phyloP scores from a whole-genome alignment of 2,329 filamentous ascomycete species.

The Exophiala oligosperma region DNA sequence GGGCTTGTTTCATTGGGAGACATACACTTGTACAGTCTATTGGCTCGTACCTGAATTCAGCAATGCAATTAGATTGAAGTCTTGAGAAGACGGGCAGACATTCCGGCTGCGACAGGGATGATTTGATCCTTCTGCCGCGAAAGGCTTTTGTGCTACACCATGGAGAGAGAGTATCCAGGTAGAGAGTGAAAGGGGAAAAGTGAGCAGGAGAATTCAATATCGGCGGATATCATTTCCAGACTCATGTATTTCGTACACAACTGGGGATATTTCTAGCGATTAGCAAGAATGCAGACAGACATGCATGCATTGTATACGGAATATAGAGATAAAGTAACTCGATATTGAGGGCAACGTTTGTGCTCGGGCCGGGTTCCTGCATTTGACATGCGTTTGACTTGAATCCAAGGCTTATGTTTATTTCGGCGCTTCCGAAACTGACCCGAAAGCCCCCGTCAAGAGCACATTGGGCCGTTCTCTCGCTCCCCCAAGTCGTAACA shows the following conservation, averaged over 20 bases:
- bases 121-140: no score
- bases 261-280: neutral
- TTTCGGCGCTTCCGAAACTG: no score
- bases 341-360: neutral
- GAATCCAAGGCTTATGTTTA: neutral
- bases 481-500: no score
- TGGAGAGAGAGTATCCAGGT: neutral
- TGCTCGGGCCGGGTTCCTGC: neutral
- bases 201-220: no score
- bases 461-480: no score
- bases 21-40: conserved; percentile 18
- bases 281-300: no score
- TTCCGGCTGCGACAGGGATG: no score
- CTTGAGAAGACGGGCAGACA: no score
- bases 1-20: conserved; percentile 11
- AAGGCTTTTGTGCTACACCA: no score
- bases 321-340: no score
- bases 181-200: neutral
- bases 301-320: no score
- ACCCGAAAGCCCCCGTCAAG: neutral
- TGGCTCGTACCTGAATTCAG: conserved; percentile 5
- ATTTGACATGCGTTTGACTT: neutral
- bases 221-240: neutral
- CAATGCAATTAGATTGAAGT: no score
- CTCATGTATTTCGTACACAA: neutral